Base-by-base conservation (phyloP, 306 rosid species). In the Sicyos edulis region DNA sequence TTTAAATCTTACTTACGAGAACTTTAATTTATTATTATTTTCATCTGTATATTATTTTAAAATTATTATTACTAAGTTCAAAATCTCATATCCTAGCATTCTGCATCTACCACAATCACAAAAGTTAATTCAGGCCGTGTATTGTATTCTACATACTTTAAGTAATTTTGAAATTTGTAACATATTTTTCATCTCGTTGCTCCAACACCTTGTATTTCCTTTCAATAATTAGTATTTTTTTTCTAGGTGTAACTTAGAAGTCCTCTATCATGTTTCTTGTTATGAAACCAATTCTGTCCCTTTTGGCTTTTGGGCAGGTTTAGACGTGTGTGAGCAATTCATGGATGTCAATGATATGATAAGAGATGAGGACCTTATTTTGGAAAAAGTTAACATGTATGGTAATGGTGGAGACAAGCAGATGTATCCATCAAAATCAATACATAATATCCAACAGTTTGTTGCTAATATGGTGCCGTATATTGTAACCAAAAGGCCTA, bases 301-400 rank as follows among this genome's bases (percentile, higher is more conserved):
- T 29, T 50, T 78, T 75, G 55, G 79, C 47, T 42, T 8, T 42
- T 42, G 47, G 47, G 68, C 80, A 93, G 99, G 99, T 80, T 81
- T 88, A 85, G 99, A 91, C 82, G 85, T 87, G 47, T 92, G 92
- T 32, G 98, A 92, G 83, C 93, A 85, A 81, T 93, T 93, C 84
- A 90, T 93, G 95, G 99, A 93, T 82, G 92, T 93, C 62, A 88
- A 83, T 83, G 99, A 91, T 81, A 93, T 93, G 83, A 93, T 93
- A 75, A 84, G 91, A 83, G 99, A 93, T 74, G 99, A 93, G 74
- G 99, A 93, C 85, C 95, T 93, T 75, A 81, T 93, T 70, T 78
- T 87, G 50, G 87, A 85, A 73, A 88, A 63, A 79, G 80, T 82
- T 62, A 84, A 80, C 75, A 78, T 86, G 1, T 80, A 81, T 84